These are phyloP conservation scores for Jacaranda copaia DNA, from an alignment of 257 asterid species.

Conservation along the genomic window DNA sequence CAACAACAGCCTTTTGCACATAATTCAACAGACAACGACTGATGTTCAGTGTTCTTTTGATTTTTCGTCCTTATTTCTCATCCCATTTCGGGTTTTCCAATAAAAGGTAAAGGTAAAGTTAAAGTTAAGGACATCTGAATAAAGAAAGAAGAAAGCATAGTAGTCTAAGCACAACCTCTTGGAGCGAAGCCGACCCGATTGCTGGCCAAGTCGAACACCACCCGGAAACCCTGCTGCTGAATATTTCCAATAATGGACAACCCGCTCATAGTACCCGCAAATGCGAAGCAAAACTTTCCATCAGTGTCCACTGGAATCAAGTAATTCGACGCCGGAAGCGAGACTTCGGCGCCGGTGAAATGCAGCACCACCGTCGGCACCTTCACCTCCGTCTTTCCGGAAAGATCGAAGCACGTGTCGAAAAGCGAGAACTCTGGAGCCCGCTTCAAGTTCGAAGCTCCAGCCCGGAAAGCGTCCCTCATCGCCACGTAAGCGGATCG, in stretches of 20 bases:
- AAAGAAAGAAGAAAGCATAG: not conserved
- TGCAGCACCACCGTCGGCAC: conserved; percentile 92
- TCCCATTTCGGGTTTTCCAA: conserved; percentile 11
- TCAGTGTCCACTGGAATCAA: conserved; percentile 80
- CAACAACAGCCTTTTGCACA: conserved; percentile 11
- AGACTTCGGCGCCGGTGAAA: conserved; percentile 76
- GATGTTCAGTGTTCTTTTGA: not conserved
- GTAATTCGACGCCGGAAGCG: conserved; percentile 89
- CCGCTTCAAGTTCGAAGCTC: conserved; percentile 57
- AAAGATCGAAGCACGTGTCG: conserved; percentile 86
- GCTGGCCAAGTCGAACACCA: conserved; percentile 61
- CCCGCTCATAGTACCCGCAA: conserved; percentile 82
- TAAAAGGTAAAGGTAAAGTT: not conserved
- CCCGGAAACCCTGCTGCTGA: conserved; percentile 80
- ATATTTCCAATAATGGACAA: conserved; percentile 66
- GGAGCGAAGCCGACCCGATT: conserved; percentile 72
- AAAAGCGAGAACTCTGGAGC: conserved; percentile 64
- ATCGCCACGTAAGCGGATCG: conserved; percentile 76
- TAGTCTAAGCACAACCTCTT: conserved; percentile 45
- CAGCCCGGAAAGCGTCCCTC: conserved; percentile 69
- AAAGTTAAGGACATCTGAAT: not conserved
- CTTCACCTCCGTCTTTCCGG: conserved; percentile 81
- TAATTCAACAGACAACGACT: not conserved
- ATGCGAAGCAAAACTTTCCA: conserved; percentile 89
- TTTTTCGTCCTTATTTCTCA: not conserved